Percentiles rank a stretch among this genome's conserved stretches.
Evolutionary conservation across 495 filamentous ascomycete genomes (phyloP).

Genomic region (Podospora pseudopauciseta): DNA sequence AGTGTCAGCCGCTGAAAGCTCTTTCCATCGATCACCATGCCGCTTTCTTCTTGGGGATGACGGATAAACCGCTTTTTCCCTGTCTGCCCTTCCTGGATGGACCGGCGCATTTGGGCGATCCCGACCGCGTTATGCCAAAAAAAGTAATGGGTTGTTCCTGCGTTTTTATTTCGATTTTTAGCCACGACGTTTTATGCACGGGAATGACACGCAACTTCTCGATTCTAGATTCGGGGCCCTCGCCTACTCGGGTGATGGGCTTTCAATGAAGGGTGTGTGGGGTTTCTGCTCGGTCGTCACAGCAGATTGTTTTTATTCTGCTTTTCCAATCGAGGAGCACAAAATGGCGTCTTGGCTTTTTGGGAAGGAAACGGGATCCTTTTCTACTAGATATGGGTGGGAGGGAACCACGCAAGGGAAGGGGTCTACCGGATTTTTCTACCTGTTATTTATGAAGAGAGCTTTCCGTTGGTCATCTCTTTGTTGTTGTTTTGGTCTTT

Average conservation of each 20-base stretch:
- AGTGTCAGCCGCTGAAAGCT: not conserved
- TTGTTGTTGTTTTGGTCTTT: slow-evolving; percentile 1
- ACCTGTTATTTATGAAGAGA: not conserved
- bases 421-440: not conserved
- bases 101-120: slow-evolving; percentile 10
- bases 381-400: slow-evolving; percentile 7
- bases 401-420: not conserved
- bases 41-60: slow-evolving; percentile 7
- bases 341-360: not conserved
- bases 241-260: not conserved
- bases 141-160: slow-evolving; percentile 15
- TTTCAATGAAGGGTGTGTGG: slow-evolving; percentile 12
- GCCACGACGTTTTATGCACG: slow-evolving; percentile 22
- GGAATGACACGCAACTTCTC: slow-evolving; percentile 15
- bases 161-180: slow-evolving; percentile 8
- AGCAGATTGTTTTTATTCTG: slow-evolving; percentile 14
- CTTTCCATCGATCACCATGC: slow-evolving; percentile 4
- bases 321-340: slow-evolving; percentile 1
- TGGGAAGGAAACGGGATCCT: slow-evolving; percentile 4
- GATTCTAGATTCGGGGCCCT: slow-evolving; percentile 11
- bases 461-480: not conserved
- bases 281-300: slow-evolving; percentile 13
- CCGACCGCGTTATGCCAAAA: slow-evolving; percentile 8
- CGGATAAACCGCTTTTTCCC: slow-evolving; percentile 9
- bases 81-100: not conserved